Evolutionary conservation across 1,139 yeast species (phyloP).

Genomic region (Sugiyamaella novakii): DNA sequence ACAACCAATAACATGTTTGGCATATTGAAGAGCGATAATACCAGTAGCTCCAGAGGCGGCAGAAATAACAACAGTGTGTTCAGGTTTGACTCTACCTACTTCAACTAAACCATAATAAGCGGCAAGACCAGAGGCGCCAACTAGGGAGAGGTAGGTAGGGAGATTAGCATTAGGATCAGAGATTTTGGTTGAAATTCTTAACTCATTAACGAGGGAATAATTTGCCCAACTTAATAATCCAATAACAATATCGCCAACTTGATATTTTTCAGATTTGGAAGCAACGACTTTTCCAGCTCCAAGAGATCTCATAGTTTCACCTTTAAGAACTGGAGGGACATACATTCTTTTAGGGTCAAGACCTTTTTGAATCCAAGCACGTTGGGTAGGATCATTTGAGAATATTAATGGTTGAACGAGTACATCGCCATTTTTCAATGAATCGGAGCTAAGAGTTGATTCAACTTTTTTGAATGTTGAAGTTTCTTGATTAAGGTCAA

Average conservation of each 20-base stretch:
- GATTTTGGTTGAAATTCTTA: conserved; percentile 19
- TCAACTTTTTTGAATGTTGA: conserved; percentile 10
- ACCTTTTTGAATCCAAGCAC: conserved; percentile 55
- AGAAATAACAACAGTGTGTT: conserved; percentile 51
- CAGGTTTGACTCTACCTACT: conserved; percentile 30
- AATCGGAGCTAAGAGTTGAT: conserved; percentile 23
- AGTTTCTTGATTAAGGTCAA: conserved; percentile 4
- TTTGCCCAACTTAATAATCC: conserved; percentile 49
- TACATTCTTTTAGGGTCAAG: conserved; percentile 47
- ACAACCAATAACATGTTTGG: conserved; percentile 56
- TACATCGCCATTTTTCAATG: conserved; percentile 49
- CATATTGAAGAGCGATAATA: conserved; percentile 60
- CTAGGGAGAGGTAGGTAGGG: conserved; percentile 46
- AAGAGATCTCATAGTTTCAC: conserved; percentile 53
- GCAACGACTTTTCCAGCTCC: conserved; percentile 56
- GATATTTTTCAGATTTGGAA: conserved; percentile 46
- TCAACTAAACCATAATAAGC: conserved; percentile 60
- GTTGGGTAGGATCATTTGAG: conserved; percentile 71
- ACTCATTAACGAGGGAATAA: conserved; percentile 40
- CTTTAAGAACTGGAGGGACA: conserved; percentile 50
- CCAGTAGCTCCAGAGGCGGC: conserved; percentile 79
- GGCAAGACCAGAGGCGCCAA: conserved; percentile 64
- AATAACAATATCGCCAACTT: conserved; percentile 50
- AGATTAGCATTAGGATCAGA: conserved; percentile 21
- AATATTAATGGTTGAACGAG: conserved; percentile 52